Evolutionary conservation across 108 stramenopile species (phyloP).

Genomic region (Nitzschia palea): DNA sequence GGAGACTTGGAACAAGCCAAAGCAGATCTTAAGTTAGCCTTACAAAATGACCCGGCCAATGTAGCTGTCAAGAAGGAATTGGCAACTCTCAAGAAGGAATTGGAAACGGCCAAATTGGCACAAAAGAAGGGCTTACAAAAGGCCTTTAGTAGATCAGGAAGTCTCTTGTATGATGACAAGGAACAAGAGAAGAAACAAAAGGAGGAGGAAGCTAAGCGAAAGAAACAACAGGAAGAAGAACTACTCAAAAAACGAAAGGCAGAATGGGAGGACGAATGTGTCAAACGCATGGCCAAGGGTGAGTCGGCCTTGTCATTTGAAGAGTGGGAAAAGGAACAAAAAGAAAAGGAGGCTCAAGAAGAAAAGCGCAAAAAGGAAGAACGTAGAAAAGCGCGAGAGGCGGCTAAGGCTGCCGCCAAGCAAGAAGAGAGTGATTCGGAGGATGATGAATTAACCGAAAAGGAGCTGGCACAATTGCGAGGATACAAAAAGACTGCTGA

Average conservation of each 20-base stretch:
- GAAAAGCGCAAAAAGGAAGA: slow-evolving; percentile 57
- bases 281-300: slow-evolving; percentile 59
- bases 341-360: slow-evolving; percentile 50
- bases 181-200: slow-evolving; percentile 66
- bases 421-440: slow-evolving; percentile 40
- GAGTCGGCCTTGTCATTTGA: slow-evolving; percentile 70
- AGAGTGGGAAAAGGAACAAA: slow-evolving; percentile 74
- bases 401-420: slow-evolving; percentile 20
- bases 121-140: slow-evolving; percentile 65
- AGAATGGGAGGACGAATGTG: slow-evolving; percentile 89
- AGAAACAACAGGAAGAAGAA: slow-evolving; percentile 58
- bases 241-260: slow-evolving; percentile 59
- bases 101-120: slow-evolving; percentile 42
- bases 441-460: slow-evolving; percentile 70
- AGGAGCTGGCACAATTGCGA: slow-evolving; percentile 58
- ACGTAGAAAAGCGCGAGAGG: slow-evolving; percentile 34
- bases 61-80: slow-evolving; percentile 69
- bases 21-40: slow-evolving; percentile 56
- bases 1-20: slow-evolving; percentile 58
- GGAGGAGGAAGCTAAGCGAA: slow-evolving; percentile 40
- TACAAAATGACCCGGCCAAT: slow-evolving; percentile 60
- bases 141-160: slow-evolving; percentile 54
- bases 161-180: slow-evolving; percentile 72
- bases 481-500: slow-evolving; percentile 97
- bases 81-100: slow-evolving; percentile 48